These are phyloP conservation scores for Brasilioporus rufonigricans DNA, from an alignment of 768 basidiomycete genomes.

Conservation along the genomic window DNA sequence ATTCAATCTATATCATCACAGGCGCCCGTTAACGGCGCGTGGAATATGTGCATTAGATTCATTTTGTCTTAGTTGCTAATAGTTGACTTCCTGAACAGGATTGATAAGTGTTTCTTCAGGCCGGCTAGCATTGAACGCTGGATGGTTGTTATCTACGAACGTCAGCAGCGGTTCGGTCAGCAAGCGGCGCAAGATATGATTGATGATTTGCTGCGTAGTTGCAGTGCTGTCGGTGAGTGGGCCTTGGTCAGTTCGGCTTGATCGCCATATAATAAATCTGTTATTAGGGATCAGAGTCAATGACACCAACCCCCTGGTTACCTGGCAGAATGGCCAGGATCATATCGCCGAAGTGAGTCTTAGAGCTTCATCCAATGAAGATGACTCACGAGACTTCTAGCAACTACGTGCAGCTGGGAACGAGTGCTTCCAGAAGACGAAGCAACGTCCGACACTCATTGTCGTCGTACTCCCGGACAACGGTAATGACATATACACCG, in stretches of 20 bases:
- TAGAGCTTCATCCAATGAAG: neutral
- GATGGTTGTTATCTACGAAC: slow-evolving; percentile 68
- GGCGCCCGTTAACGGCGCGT: slow-evolving; percentile 64
- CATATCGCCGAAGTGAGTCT: slow-evolving; percentile 43
- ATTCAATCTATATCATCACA: slow-evolving; percentile 24
- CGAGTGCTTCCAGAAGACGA: slow-evolving; percentile 40
- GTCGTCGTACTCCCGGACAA: slow-evolving; percentile 72
- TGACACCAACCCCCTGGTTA: slow-evolving; percentile 42
- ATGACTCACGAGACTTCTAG: slow-evolving; percentile 19
- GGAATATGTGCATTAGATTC: slow-evolving; percentile 63
- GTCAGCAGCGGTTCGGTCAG: slow-evolving; percentile 51
- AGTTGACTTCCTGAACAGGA: slow-evolving; percentile 39
- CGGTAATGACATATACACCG: slow-evolving; percentile 72
- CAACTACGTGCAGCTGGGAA: slow-evolving; percentile 53
- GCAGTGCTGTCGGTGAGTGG: slow-evolving; percentile 58
- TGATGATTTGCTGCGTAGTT: slow-evolving; percentile 46
- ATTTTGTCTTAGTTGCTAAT: neutral
- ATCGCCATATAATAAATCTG: neutral
- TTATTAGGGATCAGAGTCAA: slow-evolving; percentile 56
- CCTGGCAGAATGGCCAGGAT: slow-evolving; percentile 59
- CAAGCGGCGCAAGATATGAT: slow-evolving; percentile 54
- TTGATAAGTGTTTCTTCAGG: slow-evolving; percentile 67
- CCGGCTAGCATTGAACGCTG: slow-evolving; percentile 54
- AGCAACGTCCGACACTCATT: slow-evolving; percentile 51
- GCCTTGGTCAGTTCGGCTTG: neutral